These are phyloP conservation scores for Groenewaldozyma tartarivorans DNA, from an alignment of 805 yeast species.

Conservation along the genomic window DNA sequence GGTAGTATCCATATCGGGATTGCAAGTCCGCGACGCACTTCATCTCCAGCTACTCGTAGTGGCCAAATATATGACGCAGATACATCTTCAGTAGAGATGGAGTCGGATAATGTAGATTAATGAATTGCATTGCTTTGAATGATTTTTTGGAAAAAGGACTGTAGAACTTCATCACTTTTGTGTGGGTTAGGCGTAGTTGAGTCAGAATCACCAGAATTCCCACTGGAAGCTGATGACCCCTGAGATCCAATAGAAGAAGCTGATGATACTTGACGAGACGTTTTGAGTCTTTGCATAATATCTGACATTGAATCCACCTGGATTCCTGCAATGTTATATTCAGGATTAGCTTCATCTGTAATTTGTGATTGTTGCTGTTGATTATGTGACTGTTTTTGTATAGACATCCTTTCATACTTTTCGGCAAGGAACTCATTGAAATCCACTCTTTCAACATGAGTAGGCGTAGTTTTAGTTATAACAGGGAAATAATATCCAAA, in stretches of 20 bases:
- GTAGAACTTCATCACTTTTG: conserved; percentile 15
- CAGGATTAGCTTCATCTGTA: neutral
- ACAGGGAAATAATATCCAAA: neutral
- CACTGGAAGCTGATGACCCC: neutral
- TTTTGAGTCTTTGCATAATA: conserved; percentile 16
- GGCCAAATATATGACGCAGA: no score
- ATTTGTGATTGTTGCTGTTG: conserved; percentile 6
- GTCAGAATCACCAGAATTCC: no score
- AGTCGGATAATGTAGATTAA: no score
- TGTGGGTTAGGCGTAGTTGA: neutral
- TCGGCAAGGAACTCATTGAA: conserved; percentile 16
- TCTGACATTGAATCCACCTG: conserved; percentile 19
- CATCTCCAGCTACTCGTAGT: no score
- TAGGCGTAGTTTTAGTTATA: neutral
- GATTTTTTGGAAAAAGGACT: conserved; percentile 20
- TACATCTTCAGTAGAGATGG: neutral
- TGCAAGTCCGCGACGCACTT: neutral
- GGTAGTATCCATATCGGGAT: no score
- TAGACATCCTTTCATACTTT: conserved; percentile 11
- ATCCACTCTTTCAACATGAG: conserved; percentile 12
- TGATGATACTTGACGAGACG: conserved; percentile 11
- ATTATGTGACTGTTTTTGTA: no score
- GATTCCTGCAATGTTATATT: conserved; percentile 18
- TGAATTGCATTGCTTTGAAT: conserved; percentile 5
- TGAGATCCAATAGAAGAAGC: neutral